These are phyloP conservation scores for Candida ascalaphidarum DNA, from an alignment of 805 yeast genomes.

Conservation along the genomic window DNA sequence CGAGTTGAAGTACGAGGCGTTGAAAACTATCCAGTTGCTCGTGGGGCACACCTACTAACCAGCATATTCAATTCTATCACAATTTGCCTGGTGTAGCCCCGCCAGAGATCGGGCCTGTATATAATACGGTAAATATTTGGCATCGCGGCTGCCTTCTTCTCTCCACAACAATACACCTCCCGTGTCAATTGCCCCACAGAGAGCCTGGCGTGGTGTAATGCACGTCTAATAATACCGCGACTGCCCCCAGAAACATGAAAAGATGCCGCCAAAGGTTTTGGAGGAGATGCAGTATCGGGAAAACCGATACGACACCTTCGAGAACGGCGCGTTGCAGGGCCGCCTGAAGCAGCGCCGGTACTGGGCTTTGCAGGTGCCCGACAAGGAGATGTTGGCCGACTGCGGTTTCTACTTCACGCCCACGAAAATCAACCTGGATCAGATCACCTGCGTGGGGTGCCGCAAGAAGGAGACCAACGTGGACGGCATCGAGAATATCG, in stretches of 20 bases:
- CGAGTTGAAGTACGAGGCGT: conserved; percentile 89
- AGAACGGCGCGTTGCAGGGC: too few relatives aligned
- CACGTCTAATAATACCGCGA: too few relatives aligned
- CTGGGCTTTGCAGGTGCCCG: conserved; percentile 14
- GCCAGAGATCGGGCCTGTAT: too few relatives aligned
- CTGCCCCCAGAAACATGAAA: too few relatives aligned
- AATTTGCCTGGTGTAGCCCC: too few relatives aligned
- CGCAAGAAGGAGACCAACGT: conserved; percentile 22
- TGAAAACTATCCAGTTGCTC: conserved; percentile 89
- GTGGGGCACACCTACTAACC: conserved; percentile 67
- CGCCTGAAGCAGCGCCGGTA: too few relatives aligned
- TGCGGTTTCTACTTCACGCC: conserved; percentile 60
- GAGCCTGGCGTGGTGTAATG: too few relatives aligned
- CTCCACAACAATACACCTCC: too few relatives aligned
- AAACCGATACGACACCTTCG: not conserved
- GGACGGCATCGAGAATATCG: conserved; percentile 8
- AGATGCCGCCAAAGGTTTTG: not conserved
- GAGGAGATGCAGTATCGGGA: not conserved
- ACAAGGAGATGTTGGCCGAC: conserved; percentile 34
- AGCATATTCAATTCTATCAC: too few relatives aligned
- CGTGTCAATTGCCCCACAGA: too few relatives aligned
- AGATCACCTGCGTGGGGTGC: conserved; percentile 54
- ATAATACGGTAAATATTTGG: too few relatives aligned
- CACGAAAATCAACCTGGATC: conserved; percentile 33
- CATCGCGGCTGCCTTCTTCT: too few relatives aligned